These are phyloP conservation scores for Helichrysum umbraculigerum DNA, from an alignment of 129 eudicot genomes.

Conservation along the genomic window DNA sequence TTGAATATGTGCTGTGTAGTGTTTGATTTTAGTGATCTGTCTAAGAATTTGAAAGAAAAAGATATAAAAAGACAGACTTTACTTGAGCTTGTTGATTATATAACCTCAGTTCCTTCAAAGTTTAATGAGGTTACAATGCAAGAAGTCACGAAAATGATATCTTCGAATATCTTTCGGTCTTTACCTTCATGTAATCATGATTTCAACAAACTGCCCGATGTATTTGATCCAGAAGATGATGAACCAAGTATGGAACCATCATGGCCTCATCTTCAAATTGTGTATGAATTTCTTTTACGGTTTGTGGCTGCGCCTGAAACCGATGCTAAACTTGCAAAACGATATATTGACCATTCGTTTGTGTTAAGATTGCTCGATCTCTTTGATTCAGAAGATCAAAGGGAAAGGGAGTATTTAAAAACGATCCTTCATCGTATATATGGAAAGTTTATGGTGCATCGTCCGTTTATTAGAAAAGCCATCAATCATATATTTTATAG, in stretches of 20 bases:
- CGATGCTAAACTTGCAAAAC: constrained; percentile 62
- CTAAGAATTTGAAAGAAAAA: constrained; percentile 62
- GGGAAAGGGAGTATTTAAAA: constrained; percentile 76
- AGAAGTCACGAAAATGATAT: constrained; percentile 60
- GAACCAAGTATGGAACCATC: constrained; percentile 69
- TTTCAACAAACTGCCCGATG: constrained; percentile 43
- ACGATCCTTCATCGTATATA: constrained; percentile 65
- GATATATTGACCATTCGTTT: constrained; percentile 62
- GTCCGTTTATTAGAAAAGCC: constrained; percentile 74
- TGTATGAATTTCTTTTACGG: constrained; percentile 65
- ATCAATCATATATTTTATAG: constrained; percentile 52
- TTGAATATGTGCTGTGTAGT: constrained; percentile 66
- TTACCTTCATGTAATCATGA: constrained; percentile 54
- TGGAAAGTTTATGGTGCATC: constrained; percentile 67
- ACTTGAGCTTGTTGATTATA: constrained; percentile 69
- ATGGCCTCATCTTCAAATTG: constrained; percentile 80
- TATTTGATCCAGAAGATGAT: constrained; percentile 70
- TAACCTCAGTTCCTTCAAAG: constrained; percentile 48
- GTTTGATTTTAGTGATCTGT: constrained; percentile 67
- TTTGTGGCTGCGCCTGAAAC: constrained; percentile 70
- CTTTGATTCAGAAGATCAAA: constrained; percentile 61
- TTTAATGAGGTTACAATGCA: constrained; percentile 67
- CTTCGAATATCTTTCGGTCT: constrained; percentile 61
- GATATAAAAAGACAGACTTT: constrained; percentile 65
- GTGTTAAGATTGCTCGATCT: constrained; percentile 53